phyloP scores from a whole-genome alignment of 192 early-diverging fungal species.

The Piromyces sp. region DNA sequence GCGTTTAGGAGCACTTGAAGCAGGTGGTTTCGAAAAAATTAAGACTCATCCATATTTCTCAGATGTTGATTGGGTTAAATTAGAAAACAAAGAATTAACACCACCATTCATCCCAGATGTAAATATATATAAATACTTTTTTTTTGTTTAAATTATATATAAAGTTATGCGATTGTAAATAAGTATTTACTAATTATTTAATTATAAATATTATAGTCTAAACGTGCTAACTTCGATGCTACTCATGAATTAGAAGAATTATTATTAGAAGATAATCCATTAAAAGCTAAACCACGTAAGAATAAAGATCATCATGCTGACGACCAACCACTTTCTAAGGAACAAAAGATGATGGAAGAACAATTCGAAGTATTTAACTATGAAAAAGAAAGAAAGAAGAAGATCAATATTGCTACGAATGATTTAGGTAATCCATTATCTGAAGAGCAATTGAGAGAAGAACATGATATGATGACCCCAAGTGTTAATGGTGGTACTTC shows the following conservation, averaged over 20 bases:
- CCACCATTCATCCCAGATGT: slow-evolving; percentile 79
- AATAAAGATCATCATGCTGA: slow-evolving; percentile 3
- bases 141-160: neutral
- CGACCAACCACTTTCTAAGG: neutral
- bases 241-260: slow-evolving; percentile 92
- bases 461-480: neutral
- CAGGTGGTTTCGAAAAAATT: slow-evolving; percentile 49
- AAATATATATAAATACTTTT: slow-evolving; percentile 8
- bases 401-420: neutral
- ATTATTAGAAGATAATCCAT: slow-evolving; percentile 86
- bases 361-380: neutral
- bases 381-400: neutral
- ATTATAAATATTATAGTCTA: slow-evolving; percentile 26
- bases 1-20: slow-evolving; percentile 57
- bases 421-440: neutral
- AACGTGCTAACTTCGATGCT: slow-evolving; percentile 86
- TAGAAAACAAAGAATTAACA: slow-evolving; percentile 47
- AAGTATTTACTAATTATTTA: neutral
- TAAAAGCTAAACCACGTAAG: slow-evolving; percentile 57
- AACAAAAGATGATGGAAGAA: neutral
- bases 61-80: slow-evolving; percentile 51
- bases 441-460: neutral
- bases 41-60: slow-evolving; percentile 65
- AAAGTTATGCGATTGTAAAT: neutral
- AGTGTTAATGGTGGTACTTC: neutral